Evolutionary conservation across 306 rosid species (phyloP), one percentile per base, ranked within the genome.

Genomic region (Quercus suber): DNA sequence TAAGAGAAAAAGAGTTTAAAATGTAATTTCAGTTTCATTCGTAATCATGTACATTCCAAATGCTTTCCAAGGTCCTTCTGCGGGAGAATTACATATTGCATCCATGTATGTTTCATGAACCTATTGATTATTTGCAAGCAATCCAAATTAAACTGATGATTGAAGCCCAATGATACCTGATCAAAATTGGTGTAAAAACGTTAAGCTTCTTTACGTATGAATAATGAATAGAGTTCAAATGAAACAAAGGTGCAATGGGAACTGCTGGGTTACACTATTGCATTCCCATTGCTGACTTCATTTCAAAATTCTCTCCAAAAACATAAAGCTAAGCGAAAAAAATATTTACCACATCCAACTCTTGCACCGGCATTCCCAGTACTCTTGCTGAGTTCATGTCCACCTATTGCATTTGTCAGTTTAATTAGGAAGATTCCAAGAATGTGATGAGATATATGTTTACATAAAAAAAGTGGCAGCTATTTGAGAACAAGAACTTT

Each of bases 321-420:
- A 43, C 37, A 64, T 57, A 55, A 76, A 25, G 69, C 9, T 71
- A 84, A 80, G 64, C 52, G 27, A 78, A 2, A 60, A 76, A 82
- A 74, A 73, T 41, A 41, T 17, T 83, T 87, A 92, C 97, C 97
- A 55, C 93, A 92, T 82, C 89, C 97, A 81, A 90, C 80, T 83
- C 97, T 89, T 81, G 90, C 97, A 58, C 97, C 97, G 14, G 94
- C 97, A 82, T 92, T 92, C n/a, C 97, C 97, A 75, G 97, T 90
- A 76, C 88, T 77, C 79, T 92, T 92, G 87, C 97, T 90, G 27
- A 92, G 93, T 80, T 92, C 93, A 83, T 90, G 94, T 69, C 97
- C 92, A 74, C 94, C 97, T 92, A 86, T 85, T 61, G 23, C 19
- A 68, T 84, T 37, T 20, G 33, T 27, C 6, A 21, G 73, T 27